phyloP scores from a whole-genome alignment of 306 rosid species.

The Elaeagnus macrophylla region DNA sequence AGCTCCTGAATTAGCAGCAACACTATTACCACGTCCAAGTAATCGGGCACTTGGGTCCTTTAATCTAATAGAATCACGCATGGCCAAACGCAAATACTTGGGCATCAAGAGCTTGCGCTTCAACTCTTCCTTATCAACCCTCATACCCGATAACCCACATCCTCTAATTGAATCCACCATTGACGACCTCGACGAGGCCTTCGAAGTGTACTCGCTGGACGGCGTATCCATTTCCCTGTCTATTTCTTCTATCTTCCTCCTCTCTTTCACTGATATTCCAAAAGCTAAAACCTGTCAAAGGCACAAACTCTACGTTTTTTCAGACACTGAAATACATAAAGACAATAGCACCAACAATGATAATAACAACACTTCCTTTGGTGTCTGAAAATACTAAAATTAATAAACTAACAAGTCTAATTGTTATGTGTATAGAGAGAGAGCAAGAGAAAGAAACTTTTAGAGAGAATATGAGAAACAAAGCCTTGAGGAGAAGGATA shows the following conservation, averaged over 20 bases:
- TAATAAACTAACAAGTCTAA: too few species aligned
- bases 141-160: slow-evolving; percentile 56
- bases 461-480: too few species aligned
- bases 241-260: background rate
- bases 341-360: too few species aligned
- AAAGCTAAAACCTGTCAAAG: too few species aligned
- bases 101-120: slow-evolving; percentile 64
- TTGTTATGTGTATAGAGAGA: too few species aligned
- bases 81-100: slow-evolving; percentile 65
- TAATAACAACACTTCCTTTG: too few species aligned
- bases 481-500: too few species aligned
- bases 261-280: too few species aligned
- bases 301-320: too few species aligned
- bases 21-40: slow-evolving; percentile 10
- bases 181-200: slow-evolving; percentile 43
- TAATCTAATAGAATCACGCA: slow-evolving; percentile 72
- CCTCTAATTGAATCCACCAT: slow-evolving; percentile 55
- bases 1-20: background rate
- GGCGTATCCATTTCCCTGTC: slow-evolving; percentile 30
- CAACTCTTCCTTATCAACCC: slow-evolving; percentile 72
- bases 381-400: too few species aligned
- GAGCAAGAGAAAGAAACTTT: too few species aligned
- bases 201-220: slow-evolving; percentile 29
- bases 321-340: too few species aligned
- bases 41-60: slow-evolving; percentile 52